phyloP scores from a whole-genome alignment of 1,284 basidiomycete species.

The Rhodotorula sp. region DNA sequence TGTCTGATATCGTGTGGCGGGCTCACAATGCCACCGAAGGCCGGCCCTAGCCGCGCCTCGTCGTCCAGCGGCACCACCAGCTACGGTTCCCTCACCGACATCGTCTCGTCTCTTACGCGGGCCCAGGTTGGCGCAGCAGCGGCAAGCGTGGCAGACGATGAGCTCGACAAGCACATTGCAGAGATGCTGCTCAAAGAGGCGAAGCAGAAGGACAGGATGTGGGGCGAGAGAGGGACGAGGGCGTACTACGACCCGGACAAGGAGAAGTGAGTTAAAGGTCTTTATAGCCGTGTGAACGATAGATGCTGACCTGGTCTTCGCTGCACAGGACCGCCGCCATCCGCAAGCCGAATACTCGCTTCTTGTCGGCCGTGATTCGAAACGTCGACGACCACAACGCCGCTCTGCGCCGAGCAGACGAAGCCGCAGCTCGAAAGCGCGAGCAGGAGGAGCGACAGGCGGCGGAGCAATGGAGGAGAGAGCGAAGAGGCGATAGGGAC shows the following conservation, averaged over 20 bases:
- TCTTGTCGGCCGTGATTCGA: slow-evolving; percentile 79
- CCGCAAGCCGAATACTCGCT: slow-evolving; percentile 85
- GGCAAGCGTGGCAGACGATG: slow-evolving; percentile 66
- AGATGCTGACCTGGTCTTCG: no score
- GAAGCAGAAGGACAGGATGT: slow-evolving; percentile 72
- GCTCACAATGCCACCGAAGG: slow-evolving; percentile 3
- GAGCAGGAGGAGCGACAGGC: slow-evolving; percentile 33
- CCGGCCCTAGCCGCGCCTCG: no score
- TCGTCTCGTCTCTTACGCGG: slow-evolving; percentile 78
- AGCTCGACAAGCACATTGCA: slow-evolving; percentile 83
- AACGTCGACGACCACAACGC: slow-evolving; percentile 90
- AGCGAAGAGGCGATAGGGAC: background rate
- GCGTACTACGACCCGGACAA: slow-evolving; percentile 45
- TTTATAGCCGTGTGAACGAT: background rate
- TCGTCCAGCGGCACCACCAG: background rate
- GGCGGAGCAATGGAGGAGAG: slow-evolving; percentile 29
- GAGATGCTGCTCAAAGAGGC: slow-evolving; percentile 85
- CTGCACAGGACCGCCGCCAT: slow-evolving; percentile 10
- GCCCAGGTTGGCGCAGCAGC: slow-evolving; percentile 70
- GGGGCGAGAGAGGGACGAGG: slow-evolving; percentile 48
- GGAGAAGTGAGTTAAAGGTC: slow-evolving; percentile 22
- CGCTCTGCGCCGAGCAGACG: slow-evolving; percentile 72
- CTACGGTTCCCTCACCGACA: slow-evolving; percentile 62
- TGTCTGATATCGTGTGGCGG: no score
- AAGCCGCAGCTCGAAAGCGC: slow-evolving; percentile 49